phyloP scores from a whole-genome alignment of 768 basidiomycete species.

The Flagelloscypha sp. region DNA sequence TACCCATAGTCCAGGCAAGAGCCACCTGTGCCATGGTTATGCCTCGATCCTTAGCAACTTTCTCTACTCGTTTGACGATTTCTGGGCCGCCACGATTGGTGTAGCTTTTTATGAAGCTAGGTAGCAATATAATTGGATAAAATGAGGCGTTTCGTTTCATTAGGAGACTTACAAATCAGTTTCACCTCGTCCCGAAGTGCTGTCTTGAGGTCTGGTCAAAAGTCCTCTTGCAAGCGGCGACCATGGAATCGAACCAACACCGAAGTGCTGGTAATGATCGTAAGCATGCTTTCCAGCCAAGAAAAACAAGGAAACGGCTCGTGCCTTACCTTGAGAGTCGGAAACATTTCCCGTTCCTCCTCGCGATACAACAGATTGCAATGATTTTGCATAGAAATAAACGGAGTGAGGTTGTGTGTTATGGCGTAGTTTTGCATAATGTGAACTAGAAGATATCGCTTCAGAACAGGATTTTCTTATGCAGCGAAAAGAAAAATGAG shows the following conservation, averaged over 20 bases:
- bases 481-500: slow-evolving; percentile 22
- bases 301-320: not conserved
- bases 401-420: slow-evolving; percentile 46
- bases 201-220: slow-evolving; percentile 20
- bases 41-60: slow-evolving; percentile 42
- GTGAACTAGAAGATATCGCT: slow-evolving; percentile 18
- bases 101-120: not conserved
- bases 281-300: not conserved
- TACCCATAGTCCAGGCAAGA: slow-evolving; percentile 42
- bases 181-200: slow-evolving; percentile 30
- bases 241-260: slow-evolving; percentile 28
- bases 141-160: too few species aligned
- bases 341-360: slow-evolving; percentile 60
- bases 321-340: slow-evolving; percentile 41
- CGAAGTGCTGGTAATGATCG: slow-evolving; percentile 14
- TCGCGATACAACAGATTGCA: slow-evolving; percentile 56
- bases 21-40: slow-evolving; percentile 52
- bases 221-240: slow-evolving; percentile 23
- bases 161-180: slow-evolving; percentile 25
- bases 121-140: too few species aligned
- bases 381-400: slow-evolving; percentile 67
- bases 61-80: slow-evolving; percentile 32
- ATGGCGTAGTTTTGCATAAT: slow-evolving; percentile 51
- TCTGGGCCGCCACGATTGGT: not conserved
- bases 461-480: slow-evolving; percentile 37